Evolutionary conservation across 2,329 filamentous ascomycete species (phyloP), one percentile per base, ranked within the genome.

Genomic region (Graphilbum ipis-grandicollis): DNA sequence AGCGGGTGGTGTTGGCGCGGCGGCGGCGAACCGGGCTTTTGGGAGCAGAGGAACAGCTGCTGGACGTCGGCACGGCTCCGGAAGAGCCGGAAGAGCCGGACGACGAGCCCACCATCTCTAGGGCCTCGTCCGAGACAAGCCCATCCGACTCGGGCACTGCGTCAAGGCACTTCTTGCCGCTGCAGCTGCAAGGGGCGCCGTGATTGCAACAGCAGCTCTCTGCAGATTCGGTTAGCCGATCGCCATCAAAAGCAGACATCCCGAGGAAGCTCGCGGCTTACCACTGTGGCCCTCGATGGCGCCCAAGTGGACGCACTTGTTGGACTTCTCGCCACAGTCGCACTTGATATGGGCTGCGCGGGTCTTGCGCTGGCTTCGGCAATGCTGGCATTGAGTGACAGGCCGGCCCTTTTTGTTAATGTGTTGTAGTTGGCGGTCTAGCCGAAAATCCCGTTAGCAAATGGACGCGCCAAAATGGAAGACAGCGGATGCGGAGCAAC

Each of bases 371-470:
- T 93, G 79, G 47, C 80, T 75, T 56, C 90, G 88, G 63, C 90
- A 98, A 63, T 98, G 90, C 48, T 84, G 74, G 62, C 90, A 98
- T 76, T 98, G 90, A 50, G 90, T 93, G 49, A 96, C 85, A 43
- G 90, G 90, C 44, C 88, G 81, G 52, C 88, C 88, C 66, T 96
- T 96, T 59, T 93, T 93, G 60, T 92, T 92, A 64, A 94, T 93
- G 56, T 93, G 84, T 53, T 83, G 79, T 46, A 96, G 71, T 46
- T 82, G 82, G 48, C 88, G 83, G 58, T 94, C 90, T 93, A 50
- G 23, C 9, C 19, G 25, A 37, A 33, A 22, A 42, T 35, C 26
- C 28, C 12, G 18, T 29, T 39, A 29, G 26, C 17, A 12, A 14
- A 21, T 7, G 8, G n/a, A 33, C 19, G 12, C 9, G 14, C 5